Conservation (phyloP, 345 rosid genomes). For the Euphorbia pulcherrima region DNA sequence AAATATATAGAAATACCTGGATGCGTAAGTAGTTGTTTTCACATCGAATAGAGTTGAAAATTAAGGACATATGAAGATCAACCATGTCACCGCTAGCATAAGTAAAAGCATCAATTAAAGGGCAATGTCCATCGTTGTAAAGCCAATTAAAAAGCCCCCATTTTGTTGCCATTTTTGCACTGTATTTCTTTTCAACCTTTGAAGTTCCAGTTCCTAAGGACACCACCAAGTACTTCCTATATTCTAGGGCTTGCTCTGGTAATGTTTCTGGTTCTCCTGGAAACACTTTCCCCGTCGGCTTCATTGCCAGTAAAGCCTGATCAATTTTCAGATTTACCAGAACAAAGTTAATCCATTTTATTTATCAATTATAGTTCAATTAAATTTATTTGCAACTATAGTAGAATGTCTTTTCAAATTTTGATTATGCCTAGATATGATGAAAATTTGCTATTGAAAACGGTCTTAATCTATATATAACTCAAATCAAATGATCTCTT, state of each 20-base stretch:
- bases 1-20: too few species aligned
- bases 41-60: constrained; percentile 8
- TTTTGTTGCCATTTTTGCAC: background rate
- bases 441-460: too few species aligned
- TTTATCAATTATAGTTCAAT: too few species aligned
- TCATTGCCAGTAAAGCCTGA: constrained; percentile 21
- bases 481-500: too few species aligned
- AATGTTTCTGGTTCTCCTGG: background rate
- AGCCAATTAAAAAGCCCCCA: constrained; percentile 17
- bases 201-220: constrained; percentile 16
- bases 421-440: too few species aligned
- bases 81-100: constrained; percentile 14
- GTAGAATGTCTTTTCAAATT: too few species aligned
- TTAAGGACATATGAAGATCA: constrained; percentile 19
- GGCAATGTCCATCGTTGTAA: background rate
- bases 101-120: constrained; percentile 13
- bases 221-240: constrained; percentile 6
- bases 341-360: too few species aligned
- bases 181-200: constrained; percentile 13
- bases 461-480: too few species aligned
- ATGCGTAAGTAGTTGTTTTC: constrained; percentile 15
- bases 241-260: constrained; percentile 1
- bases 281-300: constrained; percentile 19
- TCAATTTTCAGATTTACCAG: too few species aligned
- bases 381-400: too few species aligned